Base-by-base conservation (phyloP, 495 filamentous ascomycete species). In the Aspergillus kassunensis region DNA sequence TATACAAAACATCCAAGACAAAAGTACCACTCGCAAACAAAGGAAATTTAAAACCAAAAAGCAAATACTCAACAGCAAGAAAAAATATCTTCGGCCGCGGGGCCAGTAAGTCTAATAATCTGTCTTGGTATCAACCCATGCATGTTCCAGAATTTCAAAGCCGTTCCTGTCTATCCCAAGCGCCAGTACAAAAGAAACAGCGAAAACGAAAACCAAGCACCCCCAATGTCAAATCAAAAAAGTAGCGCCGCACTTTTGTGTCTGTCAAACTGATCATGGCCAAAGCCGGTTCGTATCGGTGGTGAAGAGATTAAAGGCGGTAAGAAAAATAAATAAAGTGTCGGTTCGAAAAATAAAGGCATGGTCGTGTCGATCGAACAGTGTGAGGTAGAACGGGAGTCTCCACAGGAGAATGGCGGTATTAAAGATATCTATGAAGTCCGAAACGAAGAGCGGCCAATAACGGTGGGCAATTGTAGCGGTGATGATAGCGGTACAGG, bases 51-150 rank as follows among this genome's bases (percentile, higher is more conserved):
- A 51, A 37, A 40, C 34, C n/a, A 40, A 52, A 37, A 53, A 54
- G 20, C 16, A 50, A 51, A 19, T 21, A 49, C 53, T 47, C 34
- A 34, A 60, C 48, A 27, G 55, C 33, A 44, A 63, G 49, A 58
- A 65, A 58, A 61, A 57, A 60, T n/a, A 63, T 59, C 53, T 58
- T 59, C 62, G 69, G 73, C 72, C 69, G 70, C 55, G 73, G 68
- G 71, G 72, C 71, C 70, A 57, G 61, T 54, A 60, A 60, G 60
- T 72, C 70, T 72, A 74, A 52, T 55, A 74, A 52, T 55, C 55
- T 63, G 53, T 56, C 58, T 65, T 74, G 70, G 72, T 75, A 75
- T 74, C 68, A 75, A 62, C 59, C 71, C 69, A 67, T 72, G 66
- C 60, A 70, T 71, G n/a, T n/a, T 62, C 68, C 69, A 66, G 57